Percentiles rank a stretch among this genome's conserved stretches.
phyloP scores from a whole-genome alignment of 2,329 filamentous ascomycete species.

The Fusarium virguliforme region DNA sequence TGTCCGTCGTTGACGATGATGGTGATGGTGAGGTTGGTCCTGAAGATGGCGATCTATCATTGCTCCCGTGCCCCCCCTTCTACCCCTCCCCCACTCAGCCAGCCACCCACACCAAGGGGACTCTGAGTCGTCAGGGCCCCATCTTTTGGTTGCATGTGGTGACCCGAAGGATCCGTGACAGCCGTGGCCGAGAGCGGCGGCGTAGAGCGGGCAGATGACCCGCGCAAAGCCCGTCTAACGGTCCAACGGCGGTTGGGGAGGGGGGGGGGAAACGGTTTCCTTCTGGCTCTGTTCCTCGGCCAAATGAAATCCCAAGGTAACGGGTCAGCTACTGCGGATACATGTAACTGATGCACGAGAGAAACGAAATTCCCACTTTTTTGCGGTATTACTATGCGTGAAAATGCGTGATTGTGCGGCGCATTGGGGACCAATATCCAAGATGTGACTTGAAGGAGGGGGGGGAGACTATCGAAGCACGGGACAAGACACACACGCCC shows the following conservation, averaged over 20 bases:
- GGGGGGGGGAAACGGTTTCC: not conserved
- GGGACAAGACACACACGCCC: not conserved
- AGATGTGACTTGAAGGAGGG: conserved; percentile 24
- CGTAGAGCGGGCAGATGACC: conserved; percentile 35
- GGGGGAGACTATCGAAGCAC: conserved; percentile 14
- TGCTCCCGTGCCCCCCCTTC: conserved; percentile 18
- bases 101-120: conserved; percentile 37
- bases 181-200: conserved; percentile 22
- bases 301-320: conserved; percentile 1
- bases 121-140: conserved; percentile 34
- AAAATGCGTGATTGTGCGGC: conserved; percentile 18
- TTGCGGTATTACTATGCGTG: conserved; percentile 11
- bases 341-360: not conserved
- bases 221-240: conserved; percentile 9
- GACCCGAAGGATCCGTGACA: conserved; percentile 49
- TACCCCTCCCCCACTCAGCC: conserved; percentile 25
- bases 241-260: conserved; percentile 11
- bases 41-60: conserved; percentile 14
- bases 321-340: conserved; percentile 5
- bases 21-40: conserved; percentile 11
- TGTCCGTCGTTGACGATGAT: conserved; percentile 14
- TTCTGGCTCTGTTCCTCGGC: not conserved
- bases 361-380: conserved; percentile 3
- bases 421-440: conserved; percentile 37
- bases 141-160: conserved; percentile 31